Conservation (phyloP, 2,329 filamentous ascomycete species). For the Sarocladium strictum region DNA sequence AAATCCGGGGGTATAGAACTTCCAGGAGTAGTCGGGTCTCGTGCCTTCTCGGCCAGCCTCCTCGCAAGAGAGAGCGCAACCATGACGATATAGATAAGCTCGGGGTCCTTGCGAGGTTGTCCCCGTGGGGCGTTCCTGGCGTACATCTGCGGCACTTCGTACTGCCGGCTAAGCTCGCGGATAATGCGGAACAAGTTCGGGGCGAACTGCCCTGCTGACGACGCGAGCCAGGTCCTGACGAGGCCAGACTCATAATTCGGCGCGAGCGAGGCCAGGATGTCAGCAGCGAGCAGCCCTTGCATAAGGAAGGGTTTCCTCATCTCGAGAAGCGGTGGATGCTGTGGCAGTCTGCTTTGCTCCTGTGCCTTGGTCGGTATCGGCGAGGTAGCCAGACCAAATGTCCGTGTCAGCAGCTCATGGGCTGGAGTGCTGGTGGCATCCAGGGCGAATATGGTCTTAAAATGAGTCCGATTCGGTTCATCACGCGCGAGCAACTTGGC, state of each 20-base stretch:
- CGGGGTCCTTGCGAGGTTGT: constrained; percentile 38
- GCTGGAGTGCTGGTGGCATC: constrained; percentile 60
- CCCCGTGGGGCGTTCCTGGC: constrained; percentile 25
- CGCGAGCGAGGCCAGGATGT: constrained; percentile 74
- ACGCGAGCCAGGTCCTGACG: constrained; percentile 74
- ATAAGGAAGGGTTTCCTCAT: constrained; percentile 82
- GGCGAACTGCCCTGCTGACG: constrained; percentile 70
- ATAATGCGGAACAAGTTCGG: constrained; percentile 72
- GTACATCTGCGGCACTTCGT: constrained; percentile 40
- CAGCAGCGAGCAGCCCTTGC: constrained; percentile 85
- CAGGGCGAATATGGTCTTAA: constrained; percentile 72
- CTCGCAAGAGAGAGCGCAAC: constrained; percentile 64
- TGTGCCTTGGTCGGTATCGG: constrained; percentile 65
- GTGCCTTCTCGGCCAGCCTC: constrained; percentile 61
- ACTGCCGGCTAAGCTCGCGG: constrained; percentile 62
- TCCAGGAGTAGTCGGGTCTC: constrained; percentile 45
- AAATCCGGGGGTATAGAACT: constrained; percentile 52
- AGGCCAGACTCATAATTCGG: constrained; percentile 66
- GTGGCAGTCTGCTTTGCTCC: constrained; percentile 49
- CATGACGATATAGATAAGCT: constrained; percentile 58
- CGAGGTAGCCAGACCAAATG: constrained; percentile 82
- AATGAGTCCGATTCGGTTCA: constrained; percentile 84
- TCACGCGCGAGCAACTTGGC: constrained; percentile 90
- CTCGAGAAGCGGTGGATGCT: constrained; percentile 64
- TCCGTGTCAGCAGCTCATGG: constrained; percentile 76